Evolutionary conservation across 495 filamentous ascomycete genomes (phyloP), one percentile per base, ranked within the genome.

Genomic region (Aspergillus leporis): DNA sequence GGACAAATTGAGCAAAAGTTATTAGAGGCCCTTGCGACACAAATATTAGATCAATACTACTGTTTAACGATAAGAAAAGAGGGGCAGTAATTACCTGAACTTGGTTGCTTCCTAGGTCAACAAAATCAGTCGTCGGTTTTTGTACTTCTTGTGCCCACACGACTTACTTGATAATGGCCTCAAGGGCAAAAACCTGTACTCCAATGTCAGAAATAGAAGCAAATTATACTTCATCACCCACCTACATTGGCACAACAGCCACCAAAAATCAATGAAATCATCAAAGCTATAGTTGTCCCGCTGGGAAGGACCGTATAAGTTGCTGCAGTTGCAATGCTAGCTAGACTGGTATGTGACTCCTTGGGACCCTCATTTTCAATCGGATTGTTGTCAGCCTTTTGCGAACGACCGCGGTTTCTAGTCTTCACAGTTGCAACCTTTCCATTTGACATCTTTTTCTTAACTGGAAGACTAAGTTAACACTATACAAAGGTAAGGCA

Each of bases 181-280:
- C 94, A 41, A 99, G 85, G 8, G 93, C 90, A 76, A 96, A 98
- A 30, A 92, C 90, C 90, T 92, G 61, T 10, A 57, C 21, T 31
- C 25, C n/a, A 58, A 25, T 55, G 48, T 63, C 55, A 61, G 69
- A 56, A 67, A 64, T 56, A 53, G 53, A 45, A 49, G 56, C 65
- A 58, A 65, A 58, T 47, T 40, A 31, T 53, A 38, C 0, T 40
- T 49, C 21, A 13, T 31, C 36, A 23, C 21, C 21, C 31, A 78
- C 83, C 74, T 72, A 98, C 94, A 80, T 98, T 99, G 31, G 92
- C 92, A 79, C 94, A 99, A 69, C 94, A 99, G 36, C 94, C 94
- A 40, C 95, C 94, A 70, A 98, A 97, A 49, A 98, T 98, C 56
- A 97, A 79, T 22, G 80, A 84, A n/a, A 91, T 77, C 79, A 96